Evolutionary conservation across 2,329 filamentous ascomycete species (phyloP), one percentile per base, ranked within the genome.

Genomic region (Aspergillus pseudotamarii): DNA sequence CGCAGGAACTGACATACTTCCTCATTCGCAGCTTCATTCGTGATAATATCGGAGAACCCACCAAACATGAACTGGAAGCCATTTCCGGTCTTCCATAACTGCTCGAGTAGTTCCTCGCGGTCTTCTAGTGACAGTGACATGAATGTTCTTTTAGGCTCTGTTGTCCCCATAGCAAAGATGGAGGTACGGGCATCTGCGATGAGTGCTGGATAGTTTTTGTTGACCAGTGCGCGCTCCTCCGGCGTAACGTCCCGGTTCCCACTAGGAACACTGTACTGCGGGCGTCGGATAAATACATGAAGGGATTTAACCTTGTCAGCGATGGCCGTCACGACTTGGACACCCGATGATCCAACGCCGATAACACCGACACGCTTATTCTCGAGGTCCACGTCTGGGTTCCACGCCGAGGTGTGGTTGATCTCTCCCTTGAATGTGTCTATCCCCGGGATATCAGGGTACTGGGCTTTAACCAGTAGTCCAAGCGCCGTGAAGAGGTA

Each of bases 371-470:
- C 84, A 6, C 75, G 76, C 62, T 84, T 83, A 28, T 74, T 79
- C 1, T 70, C 68, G 12, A 85, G 69, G 28, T 83, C 76, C 6
- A 83, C 72, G 4, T 78, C 76, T 11, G 82, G 69, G 9, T 83
- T 78, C 85, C 85, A 89, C 36, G 79, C 73, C 0, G 84, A 81
- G 0, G 83, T 83, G 68, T 89, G 86, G 30, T 86, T 76, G 9
- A 86, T 74, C 11, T 74, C 70, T 10, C 86, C 86, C 55, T 80
- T 72, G 75, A 86, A 89, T n/a, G 74, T 76, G 2, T 80, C 67
- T 0, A 84, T 64, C 0, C 86, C 86, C 0, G 82, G 79, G 26
- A 88, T 81, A 21, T 81, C 78, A 1, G 86, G 86, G 79, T 82
- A 84, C 58, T 79, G 76, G 74, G 80, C 84, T 64, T 82, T 82